These are phyloP conservation scores for Mortierella alpina DNA, from an alignment of 192 early-diverging fungal genomes.

Conservation along the genomic window DNA sequence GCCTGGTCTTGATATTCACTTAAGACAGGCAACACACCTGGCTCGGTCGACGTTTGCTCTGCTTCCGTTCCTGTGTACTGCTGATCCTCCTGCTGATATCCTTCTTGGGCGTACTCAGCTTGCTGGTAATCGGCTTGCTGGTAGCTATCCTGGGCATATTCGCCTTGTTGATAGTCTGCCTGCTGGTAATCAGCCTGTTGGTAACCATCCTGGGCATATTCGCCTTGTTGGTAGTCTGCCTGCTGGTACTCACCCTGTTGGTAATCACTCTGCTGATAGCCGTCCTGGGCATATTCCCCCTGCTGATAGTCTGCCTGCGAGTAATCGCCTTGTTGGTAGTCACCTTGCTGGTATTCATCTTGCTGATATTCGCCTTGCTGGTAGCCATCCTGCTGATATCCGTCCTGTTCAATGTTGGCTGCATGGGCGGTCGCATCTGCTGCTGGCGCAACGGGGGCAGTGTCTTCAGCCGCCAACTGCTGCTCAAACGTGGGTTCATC, in stretches of 20 bases:
- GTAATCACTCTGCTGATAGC: slow-evolving; percentile 21
- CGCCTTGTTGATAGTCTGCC: slow-evolving; percentile 34
- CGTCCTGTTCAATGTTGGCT: slow-evolving; percentile 13
- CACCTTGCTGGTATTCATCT: slow-evolving; percentile 14
- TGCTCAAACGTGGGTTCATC: slow-evolving; percentile 41
- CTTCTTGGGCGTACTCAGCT: slow-evolving; percentile 10
- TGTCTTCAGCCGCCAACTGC: not conserved
- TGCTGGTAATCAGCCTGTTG: slow-evolving; percentile 38
- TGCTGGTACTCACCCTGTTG: slow-evolving; percentile 32
- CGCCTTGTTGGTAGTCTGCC: slow-evolving; percentile 14
- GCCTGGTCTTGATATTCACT: slow-evolving; percentile 55
- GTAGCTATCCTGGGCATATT: slow-evolving; percentile 17
- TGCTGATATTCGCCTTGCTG: slow-evolving; percentile 25
- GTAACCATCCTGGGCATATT: slow-evolving; percentile 15
- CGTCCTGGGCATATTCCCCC: slow-evolving; percentile 24
- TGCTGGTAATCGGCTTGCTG: slow-evolving; percentile 20
- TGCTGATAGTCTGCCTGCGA: slow-evolving; percentile 18
- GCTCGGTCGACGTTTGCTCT: slow-evolving; percentile 21
- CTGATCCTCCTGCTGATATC: slow-evolving; percentile 24
- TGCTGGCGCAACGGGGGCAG: slow-evolving; percentile 9
- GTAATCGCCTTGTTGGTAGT: slow-evolving; percentile 36
- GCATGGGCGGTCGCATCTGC: not conserved
- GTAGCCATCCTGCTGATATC: slow-evolving; percentile 20
- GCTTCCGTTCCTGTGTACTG: slow-evolving; percentile 5
- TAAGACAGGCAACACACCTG: slow-evolving; percentile 32